phyloP scores from a whole-genome alignment of 371 early-diverging fungal species.

The Apophysomyces trapeziformis region DNA sequence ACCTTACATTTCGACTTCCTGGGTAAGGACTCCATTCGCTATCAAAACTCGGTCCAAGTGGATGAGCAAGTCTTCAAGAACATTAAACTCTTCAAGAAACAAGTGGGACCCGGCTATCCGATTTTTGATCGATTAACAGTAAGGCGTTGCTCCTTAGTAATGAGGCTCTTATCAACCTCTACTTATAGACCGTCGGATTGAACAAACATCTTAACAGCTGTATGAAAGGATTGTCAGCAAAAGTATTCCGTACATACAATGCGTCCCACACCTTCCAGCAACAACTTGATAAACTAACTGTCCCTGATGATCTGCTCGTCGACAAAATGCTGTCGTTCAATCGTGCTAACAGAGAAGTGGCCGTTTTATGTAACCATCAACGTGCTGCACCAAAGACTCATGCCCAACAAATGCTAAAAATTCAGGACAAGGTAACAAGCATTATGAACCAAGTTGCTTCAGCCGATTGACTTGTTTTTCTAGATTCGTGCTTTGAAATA shows the following conservation, averaged over 20 bases:
- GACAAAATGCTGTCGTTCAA: slow-evolving; percentile 95
- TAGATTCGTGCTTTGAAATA: slow-evolving; percentile 84
- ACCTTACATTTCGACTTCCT: slow-evolving; percentile 93
- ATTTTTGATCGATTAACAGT: slow-evolving; percentile 92
- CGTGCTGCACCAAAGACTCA: slow-evolving; percentile 85
- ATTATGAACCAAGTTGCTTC: not conserved
- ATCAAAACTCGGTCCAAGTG: slow-evolving; percentile 85
- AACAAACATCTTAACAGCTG: slow-evolving; percentile 87
- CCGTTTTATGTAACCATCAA: slow-evolving; percentile 98
- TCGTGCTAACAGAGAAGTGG: slow-evolving; percentile 95
- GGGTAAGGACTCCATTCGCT: slow-evolving; percentile 98
- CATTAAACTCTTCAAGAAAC: slow-evolving; percentile 83
- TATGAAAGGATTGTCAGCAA: slow-evolving; percentile 95
- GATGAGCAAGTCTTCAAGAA: slow-evolving; percentile 92
- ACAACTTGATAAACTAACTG: slow-evolving; percentile 77
- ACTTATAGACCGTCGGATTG: slow-evolving; percentile 64
- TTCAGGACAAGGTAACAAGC: slow-evolving; percentile 72
- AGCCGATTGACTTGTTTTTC: not conserved
- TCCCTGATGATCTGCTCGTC: slow-evolving; percentile 65
- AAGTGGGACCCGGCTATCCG: slow-evolving; percentile 69
- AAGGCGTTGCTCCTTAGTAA: slow-evolving; percentile 19
- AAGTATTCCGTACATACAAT: slow-evolving; percentile 99
- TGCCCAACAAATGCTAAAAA: slow-evolving; percentile 75
- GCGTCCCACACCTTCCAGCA: slow-evolving; percentile 94
- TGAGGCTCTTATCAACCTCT: not conserved